phyloP scores from a whole-genome alignment of 2,329 filamentous ascomycete genomes.

The Colletotrichum trifolii region DNA sequence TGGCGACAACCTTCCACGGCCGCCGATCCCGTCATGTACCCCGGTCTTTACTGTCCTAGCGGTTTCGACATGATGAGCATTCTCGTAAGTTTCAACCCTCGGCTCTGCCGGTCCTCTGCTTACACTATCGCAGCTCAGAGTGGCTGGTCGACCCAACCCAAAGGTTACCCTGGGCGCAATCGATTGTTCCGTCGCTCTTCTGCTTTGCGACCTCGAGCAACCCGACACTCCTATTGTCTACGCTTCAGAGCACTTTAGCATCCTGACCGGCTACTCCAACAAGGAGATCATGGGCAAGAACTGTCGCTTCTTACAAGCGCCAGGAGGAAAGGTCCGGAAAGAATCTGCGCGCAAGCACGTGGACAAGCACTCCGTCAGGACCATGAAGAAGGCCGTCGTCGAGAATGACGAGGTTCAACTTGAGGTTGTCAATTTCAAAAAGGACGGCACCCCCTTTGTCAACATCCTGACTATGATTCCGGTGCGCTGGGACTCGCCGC shows the following conservation, averaged over 20 bases:
- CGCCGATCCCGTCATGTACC: slow-evolving; percentile 64
- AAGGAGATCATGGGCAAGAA: slow-evolving; percentile 82
- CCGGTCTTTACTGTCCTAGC: slow-evolving; percentile 65
- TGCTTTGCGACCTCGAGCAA: slow-evolving; percentile 81
- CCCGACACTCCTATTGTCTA: slow-evolving; percentile 86
- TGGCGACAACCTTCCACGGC: slow-evolving; percentile 30
- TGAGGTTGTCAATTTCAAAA: slow-evolving; percentile 80
- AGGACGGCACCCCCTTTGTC: slow-evolving; percentile 82
- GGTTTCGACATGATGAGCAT: slow-evolving; percentile 67
- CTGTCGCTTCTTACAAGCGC: slow-evolving; percentile 85
- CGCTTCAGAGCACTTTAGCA: slow-evolving; percentile 82
- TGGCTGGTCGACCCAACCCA: slow-evolving; percentile 77
- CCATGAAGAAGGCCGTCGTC: slow-evolving; percentile 59
- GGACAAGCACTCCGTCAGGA: slow-evolving; percentile 72
- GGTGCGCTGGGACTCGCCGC: slow-evolving; percentile 72
- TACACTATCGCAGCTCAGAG: slow-evolving; percentile 58
- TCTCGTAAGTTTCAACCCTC: slow-evolving; percentile 53
- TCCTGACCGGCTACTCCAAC: slow-evolving; percentile 81
- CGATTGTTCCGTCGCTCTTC: slow-evolving; percentile 85
- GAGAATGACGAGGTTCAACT: slow-evolving; percentile 59
- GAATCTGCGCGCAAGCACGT: slow-evolving; percentile 72
- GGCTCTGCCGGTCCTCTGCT: slow-evolving; percentile 15
- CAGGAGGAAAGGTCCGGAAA: slow-evolving; percentile 72
- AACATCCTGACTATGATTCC: slow-evolving; percentile 90
- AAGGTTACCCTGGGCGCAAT: slow-evolving; percentile 84